Percentiles rank a stretch among this genome's conserved stretches.
Evolutionary conservation across 176 grass and related monocot species (phyloP).

Genomic region (Urochloa ruziziensis): DNA sequence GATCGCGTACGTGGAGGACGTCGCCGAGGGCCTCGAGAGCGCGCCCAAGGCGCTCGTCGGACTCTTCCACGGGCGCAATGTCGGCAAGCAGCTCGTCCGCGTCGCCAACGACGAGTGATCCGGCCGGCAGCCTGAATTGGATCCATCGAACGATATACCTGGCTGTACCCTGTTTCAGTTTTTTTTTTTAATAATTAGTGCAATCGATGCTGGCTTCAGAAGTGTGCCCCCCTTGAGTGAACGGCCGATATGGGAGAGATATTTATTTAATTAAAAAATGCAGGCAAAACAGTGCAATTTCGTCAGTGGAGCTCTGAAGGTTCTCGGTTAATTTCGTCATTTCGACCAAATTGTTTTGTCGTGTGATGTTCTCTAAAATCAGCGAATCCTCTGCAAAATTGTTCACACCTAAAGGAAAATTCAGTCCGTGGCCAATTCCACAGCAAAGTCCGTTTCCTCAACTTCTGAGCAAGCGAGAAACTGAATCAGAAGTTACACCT

Average conservation of each 20-base stretch:
- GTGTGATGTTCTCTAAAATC: too few species aligned
- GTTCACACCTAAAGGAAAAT: too few species aligned
- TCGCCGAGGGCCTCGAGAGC: constrained; percentile 51
- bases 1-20: constrained; percentile 52
- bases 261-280: too few species aligned
- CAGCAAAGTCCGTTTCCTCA: too few species aligned
- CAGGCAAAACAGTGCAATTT: too few species aligned
- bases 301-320: too few species aligned
- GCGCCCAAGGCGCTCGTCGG: constrained; percentile 58
- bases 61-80: constrained; percentile 55
- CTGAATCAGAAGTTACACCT: too few species aligned
- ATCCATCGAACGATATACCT: background rate
- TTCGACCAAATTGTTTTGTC: too few species aligned
- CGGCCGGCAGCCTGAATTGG: background rate
- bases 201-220: background rate
- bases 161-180: background rate
- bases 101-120: background rate
- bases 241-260: background rate
- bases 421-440: too few species aligned
- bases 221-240: background rate
- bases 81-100: constrained; percentile 70
- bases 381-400: too few species aligned
- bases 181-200: background rate
- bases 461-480: too few species aligned
- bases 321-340: too few species aligned